Percentiles rank a stretch among this genome's conserved stretches.
Conservation (phyloP, 2,329 filamentous ascomycete species). For the Hymenoscyphus scutula region DNA sequence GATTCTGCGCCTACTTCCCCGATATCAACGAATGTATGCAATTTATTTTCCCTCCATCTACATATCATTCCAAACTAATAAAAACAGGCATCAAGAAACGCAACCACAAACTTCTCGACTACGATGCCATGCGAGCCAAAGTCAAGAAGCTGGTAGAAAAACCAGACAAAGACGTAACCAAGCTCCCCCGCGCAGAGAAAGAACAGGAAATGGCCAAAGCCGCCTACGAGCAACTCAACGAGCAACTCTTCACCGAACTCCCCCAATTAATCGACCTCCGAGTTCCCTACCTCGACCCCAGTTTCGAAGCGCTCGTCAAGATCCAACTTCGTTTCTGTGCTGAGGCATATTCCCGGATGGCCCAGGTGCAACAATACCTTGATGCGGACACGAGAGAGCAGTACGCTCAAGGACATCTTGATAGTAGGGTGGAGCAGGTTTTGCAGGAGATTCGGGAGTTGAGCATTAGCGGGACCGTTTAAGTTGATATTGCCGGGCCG, state of each 20-base stretch:
- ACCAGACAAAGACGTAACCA: constrained; percentile 96
- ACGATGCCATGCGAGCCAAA: constrained; percentile 91
- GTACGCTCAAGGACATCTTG: constrained; percentile 90
- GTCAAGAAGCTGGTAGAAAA: constrained; percentile 98
- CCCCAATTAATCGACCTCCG: constrained; percentile 95
- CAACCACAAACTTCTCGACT: constrained; percentile 96
- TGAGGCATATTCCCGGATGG: constrained; percentile 96
- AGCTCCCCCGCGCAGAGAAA: constrained; percentile 92
- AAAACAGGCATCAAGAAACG: constrained; percentile 89
- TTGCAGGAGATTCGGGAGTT: constrained; percentile 94
- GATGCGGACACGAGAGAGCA: constrained; percentile 94
- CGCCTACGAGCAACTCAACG: constrained; percentile 95
- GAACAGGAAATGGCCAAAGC: constrained; percentile 92
- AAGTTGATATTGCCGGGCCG: constrained; percentile 21
- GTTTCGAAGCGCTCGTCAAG: constrained; percentile 96
- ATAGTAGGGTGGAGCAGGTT: constrained; percentile 90
- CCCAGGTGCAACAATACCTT: constrained; percentile 97
- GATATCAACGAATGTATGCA: constrained; percentile 91
- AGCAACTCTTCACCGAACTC: constrained; percentile 88
- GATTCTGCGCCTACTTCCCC: constrained; percentile 97
- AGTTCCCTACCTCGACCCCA: constrained; percentile 94
- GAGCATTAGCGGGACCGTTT: constrained; percentile 79
- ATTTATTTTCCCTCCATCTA: no score
- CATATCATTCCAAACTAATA: constrained; percentile 22
- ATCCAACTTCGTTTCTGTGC: constrained; percentile 97